Evolutionary conservation across 1,284 basidiomycete species (phyloP).

Genomic region (Malassezia globosa): DNA sequence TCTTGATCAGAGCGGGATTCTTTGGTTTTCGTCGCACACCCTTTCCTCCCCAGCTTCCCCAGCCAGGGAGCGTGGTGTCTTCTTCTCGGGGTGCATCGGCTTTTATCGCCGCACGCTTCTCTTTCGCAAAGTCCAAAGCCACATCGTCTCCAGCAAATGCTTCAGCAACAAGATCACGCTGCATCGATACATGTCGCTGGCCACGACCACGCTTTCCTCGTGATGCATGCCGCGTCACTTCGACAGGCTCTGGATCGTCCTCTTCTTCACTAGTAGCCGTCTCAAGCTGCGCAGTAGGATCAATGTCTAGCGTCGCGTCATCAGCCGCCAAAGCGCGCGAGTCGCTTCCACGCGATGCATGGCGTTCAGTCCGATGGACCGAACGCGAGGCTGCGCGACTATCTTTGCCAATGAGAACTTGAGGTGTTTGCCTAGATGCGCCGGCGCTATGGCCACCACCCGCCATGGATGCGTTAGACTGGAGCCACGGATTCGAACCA

Average conservation of each 20-base stretch:
- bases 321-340: slow-evolving; percentile 17
- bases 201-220: slow-evolving; percentile 6
- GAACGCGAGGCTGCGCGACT: slow-evolving; percentile 19
- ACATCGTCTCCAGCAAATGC: slow-evolving; percentile 97
- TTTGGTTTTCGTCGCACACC: slow-evolving; percentile 51
- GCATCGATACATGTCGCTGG: slow-evolving; percentile 48
- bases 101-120: slow-evolving; percentile 66
- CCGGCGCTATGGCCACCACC: too few relatives aligned
- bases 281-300: slow-evolving; percentile 16
- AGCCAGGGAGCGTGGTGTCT: slow-evolving; percentile 84
- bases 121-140: slow-evolving; percentile 71
- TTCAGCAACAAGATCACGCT: slow-evolving; percentile 76
- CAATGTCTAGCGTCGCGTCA: slow-evolving; percentile 21
- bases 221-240: background rate
- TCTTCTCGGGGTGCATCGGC: slow-evolving; percentile 69
- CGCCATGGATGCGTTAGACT: background rate
- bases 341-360: slow-evolving; percentile 16
- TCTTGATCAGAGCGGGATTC: slow-evolving; percentile 1
- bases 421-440: slow-evolving; percentile 15
- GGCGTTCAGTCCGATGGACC: slow-evolving; percentile 18
- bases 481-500: slow-evolving; percentile 16
- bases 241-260: slow-evolving; percentile 4
- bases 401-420: slow-evolving; percentile 16
- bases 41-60: slow-evolving; percentile 85
- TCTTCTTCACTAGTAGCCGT: slow-evolving; percentile 5